Evolutionary conservation across 164 flowering plant species (phyloP), one percentile per base, ranked within the genome.

Genomic region (Nelumbo lutea): DNA sequence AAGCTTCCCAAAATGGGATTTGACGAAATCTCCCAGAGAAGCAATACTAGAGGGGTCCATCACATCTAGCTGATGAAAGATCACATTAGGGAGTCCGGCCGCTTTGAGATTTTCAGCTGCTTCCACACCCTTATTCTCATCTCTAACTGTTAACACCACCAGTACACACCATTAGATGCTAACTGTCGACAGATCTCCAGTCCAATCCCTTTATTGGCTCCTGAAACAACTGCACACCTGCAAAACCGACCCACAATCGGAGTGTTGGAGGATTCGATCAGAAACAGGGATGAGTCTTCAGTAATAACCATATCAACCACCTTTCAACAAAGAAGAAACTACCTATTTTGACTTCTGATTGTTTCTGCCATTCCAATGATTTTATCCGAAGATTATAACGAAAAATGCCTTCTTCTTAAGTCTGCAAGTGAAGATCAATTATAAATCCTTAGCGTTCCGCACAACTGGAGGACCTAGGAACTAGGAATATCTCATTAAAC

Each of bases 1-100:
- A 38, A 80, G 83, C 40, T 75, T 80, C 7, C 79, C 79, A 60
- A 80, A 80, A 8, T 72, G 62, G 50, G 66, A 43, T 51, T 66
- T 65, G 67, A 80, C 43, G 61, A 78, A 80, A 6, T 64, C 63
- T 6, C 72, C 79, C 0, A 79, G 68, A 10, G 77, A 69, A 40
- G 65, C 63, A 51, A 79, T 51, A 47, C 77, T 75, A 2, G 48
- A 9, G 42, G 77, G 69, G 27, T 80, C 70, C 14, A 50, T 57
- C n/a, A 81, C 78, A 69, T 81, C 83, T 60, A 81, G 83, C 64
- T 76, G 82, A 65, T 79, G 84, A 65, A 78, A 81, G 59, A 74
- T 64, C 9, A 78, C 64, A 67, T 72, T 67, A 72, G 64, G 48
- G 0, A 72, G 64, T 44, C 78, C 80, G 41, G 62, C 41, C 0